phyloP scores from a whole-genome alignment of 2,329 filamentous ascomycete genomes.

The Purpureocillium takamizusanense region DNA sequence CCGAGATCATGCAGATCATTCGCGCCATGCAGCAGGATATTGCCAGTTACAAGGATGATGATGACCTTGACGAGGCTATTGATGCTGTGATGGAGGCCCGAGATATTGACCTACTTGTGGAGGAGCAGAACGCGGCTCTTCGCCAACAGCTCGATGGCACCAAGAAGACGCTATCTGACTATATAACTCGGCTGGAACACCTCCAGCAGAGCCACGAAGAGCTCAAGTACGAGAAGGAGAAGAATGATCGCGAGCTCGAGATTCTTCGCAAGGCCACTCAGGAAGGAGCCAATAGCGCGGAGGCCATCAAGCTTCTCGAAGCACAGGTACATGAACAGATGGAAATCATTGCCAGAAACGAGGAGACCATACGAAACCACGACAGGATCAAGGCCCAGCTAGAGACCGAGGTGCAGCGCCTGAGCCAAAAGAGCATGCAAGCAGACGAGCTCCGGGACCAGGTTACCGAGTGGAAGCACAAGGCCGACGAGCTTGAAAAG shows the following conservation, averaged over 20 bases:
- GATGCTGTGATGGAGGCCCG: conserved; percentile 32
- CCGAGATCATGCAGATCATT: conserved; percentile 36
- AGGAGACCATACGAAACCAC: conserved; percentile 43
- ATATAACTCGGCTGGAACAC: conserved; percentile 50
- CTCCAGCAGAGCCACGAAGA: conserved; percentile 56
- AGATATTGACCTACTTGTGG: conserved; percentile 46
- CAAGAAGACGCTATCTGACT: conserved; percentile 49
- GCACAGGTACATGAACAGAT: conserved; percentile 56
- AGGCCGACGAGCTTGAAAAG: conserved; percentile 48
- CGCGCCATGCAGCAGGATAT: conserved; percentile 30
- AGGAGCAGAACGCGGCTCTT: conserved; percentile 44
- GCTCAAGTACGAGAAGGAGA: conserved; percentile 53
- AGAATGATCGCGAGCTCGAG: conserved; percentile 44
- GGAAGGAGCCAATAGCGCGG: conserved; percentile 42
- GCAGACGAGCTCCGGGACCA: conserved; percentile 48
- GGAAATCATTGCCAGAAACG: conserved; percentile 55
- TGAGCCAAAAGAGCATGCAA: conserved; percentile 37
- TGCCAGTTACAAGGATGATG: conserved; percentile 24
- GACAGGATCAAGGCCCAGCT: conserved; percentile 39
- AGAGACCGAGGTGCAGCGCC: conserved; percentile 41
- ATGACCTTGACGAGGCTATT: conserved; percentile 28
- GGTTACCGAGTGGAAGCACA: conserved; percentile 48
- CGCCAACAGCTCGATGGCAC: conserved; percentile 42
- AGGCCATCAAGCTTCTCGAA: conserved; percentile 45
- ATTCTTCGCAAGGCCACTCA: conserved; percentile 38